Evolutionary conservation across 2,329 filamentous ascomycete species (phyloP).

Genomic region (Grosmannia huntii): DNA sequence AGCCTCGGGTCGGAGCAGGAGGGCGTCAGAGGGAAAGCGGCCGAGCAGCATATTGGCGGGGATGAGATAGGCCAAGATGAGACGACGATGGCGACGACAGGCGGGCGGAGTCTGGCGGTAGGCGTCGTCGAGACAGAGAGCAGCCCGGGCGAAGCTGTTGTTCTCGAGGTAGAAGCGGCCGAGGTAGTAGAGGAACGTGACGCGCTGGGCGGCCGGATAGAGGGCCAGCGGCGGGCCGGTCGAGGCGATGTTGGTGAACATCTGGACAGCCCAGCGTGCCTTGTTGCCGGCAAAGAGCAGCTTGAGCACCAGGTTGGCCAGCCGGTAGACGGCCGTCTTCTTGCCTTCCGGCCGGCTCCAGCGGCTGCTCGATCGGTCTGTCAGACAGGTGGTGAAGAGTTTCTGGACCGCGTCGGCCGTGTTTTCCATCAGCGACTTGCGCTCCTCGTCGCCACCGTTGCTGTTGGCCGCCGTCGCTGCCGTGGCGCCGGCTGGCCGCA

Average conservation of each 20-base stretch:
- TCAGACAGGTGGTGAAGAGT: constrained; percentile 81
- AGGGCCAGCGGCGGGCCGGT: constrained; percentile 68
- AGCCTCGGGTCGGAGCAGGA: constrained; percentile 62
- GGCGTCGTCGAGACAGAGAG: constrained; percentile 61
- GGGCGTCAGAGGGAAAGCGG: constrained; percentile 56
- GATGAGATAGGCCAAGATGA: constrained; percentile 75
- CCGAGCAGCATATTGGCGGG: constrained; percentile 74
- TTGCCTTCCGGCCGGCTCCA: constrained; percentile 66
- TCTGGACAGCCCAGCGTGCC: constrained; percentile 70
- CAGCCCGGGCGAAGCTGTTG: constrained; percentile 67
- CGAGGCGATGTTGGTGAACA: constrained; percentile 78
- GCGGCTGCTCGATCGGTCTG: constrained; percentile 58
- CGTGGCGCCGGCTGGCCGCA: constrained; percentile 25
- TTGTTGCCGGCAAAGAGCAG: constrained; percentile 77
- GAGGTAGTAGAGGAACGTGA: constrained; percentile 90
- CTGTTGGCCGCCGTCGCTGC: constrained; percentile 20
- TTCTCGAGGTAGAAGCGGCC: constrained; percentile 82
- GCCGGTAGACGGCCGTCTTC: constrained; percentile 77
- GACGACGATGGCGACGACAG: constrained; percentile 60
- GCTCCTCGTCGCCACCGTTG: constrained; percentile 48
- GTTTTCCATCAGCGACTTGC: constrained; percentile 70
- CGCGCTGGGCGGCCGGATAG: constrained; percentile 75
- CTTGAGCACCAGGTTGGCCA: constrained; percentile 82
- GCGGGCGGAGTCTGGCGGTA: constrained; percentile 53
- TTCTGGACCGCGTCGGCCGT: constrained; percentile 83